These are phyloP conservation scores for Bjerkandera adusta DNA, from an alignment of 1,284 basidiomycete genomes.

Conservation along the genomic window DNA sequence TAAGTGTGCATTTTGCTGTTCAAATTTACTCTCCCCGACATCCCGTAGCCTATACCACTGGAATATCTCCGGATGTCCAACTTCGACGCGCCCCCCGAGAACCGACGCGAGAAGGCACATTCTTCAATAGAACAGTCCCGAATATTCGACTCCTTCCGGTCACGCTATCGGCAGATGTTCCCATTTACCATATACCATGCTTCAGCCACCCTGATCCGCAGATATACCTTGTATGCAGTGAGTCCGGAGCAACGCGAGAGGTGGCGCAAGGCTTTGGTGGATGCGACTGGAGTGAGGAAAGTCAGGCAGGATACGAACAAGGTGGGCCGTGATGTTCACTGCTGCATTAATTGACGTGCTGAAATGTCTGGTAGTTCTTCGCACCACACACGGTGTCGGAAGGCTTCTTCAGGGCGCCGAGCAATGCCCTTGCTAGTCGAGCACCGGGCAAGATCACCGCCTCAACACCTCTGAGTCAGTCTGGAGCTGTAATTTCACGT, in stretches of 20 bases:
- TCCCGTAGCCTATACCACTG: conserved; percentile 65
- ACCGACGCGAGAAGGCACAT: conserved; percentile 50
- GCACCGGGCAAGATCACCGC: conserved; percentile 57
- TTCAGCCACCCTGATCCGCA: conserved; percentile 46
- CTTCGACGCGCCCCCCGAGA: conserved; percentile 57
- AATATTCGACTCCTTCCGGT: conserved; percentile 54
- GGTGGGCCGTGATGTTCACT: conserved; percentile 39
- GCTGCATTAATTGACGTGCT: no score
- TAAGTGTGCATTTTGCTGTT: conserved; percentile 31
- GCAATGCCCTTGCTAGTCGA: conserved; percentile 22
- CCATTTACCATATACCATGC: conserved; percentile 78
- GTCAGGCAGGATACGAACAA: conserved; percentile 67
- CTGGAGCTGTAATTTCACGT: background rate
- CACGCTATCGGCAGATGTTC: conserved; percentile 51
- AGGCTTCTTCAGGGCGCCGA: conserved; percentile 51
- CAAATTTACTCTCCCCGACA: background rate
- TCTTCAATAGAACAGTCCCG: conserved; percentile 45
- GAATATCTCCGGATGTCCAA: conserved; percentile 69
- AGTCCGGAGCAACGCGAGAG: conserved; percentile 55
- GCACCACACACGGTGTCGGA: conserved; percentile 57
- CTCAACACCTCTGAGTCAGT: conserved; percentile 64
- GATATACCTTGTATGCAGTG: conserved; percentile 69
- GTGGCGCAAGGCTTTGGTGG: conserved; percentile 60
- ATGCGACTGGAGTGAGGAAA: conserved; percentile 60
- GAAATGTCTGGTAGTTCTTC: conserved; percentile 61